These are phyloP conservation scores for Reticulascus tulasneorum DNA, from an alignment of 2,329 filamentous ascomycete genomes.

Conservation along the genomic window DNA sequence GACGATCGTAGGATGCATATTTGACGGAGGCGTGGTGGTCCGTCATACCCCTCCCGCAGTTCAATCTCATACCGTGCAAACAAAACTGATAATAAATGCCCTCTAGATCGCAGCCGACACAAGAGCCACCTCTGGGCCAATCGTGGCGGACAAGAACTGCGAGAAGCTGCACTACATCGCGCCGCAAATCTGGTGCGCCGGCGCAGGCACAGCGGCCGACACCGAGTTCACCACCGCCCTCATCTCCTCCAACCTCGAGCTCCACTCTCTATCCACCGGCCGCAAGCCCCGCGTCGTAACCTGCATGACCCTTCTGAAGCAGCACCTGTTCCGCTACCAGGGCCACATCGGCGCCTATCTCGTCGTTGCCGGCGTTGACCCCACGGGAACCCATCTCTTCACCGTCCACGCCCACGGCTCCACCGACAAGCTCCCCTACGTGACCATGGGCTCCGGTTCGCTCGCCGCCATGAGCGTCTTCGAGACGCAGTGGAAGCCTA, in stretches of 20 bases:
- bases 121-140: constrained; percentile 91
- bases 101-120: constrained; percentile 94
- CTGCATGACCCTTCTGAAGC: constrained; percentile 99
- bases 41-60: constrained; percentile 26
- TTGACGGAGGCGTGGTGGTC: constrained; percentile 91
- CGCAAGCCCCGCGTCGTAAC: constrained; percentile 96
- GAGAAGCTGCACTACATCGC: constrained; percentile 99
- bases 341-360: constrained; percentile 97
- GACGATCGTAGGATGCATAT: constrained; percentile 97
- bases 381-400: constrained; percentile 91
- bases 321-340: constrained; percentile 98
- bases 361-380: constrained; percentile 93
- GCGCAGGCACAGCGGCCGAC: constrained; percentile 94
- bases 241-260: constrained; percentile 97
- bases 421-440: constrained; percentile 97
- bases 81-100: constrained; percentile 5
- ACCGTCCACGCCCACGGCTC: constrained; percentile 98
- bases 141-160: constrained; percentile 99
- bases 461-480: constrained; percentile 97
- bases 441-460: constrained; percentile 97
- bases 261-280: constrained; percentile 93
- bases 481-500: constrained; percentile 88
- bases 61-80: background rate
- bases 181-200: constrained; percentile 98
- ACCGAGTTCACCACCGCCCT: constrained; percentile 98